Percentiles rank a stretch among this genome's conserved stretches.
Evolutionary conservation across 306 rosid genomes (phyloP).

Genomic region (Cucumis hystrix): DNA sequence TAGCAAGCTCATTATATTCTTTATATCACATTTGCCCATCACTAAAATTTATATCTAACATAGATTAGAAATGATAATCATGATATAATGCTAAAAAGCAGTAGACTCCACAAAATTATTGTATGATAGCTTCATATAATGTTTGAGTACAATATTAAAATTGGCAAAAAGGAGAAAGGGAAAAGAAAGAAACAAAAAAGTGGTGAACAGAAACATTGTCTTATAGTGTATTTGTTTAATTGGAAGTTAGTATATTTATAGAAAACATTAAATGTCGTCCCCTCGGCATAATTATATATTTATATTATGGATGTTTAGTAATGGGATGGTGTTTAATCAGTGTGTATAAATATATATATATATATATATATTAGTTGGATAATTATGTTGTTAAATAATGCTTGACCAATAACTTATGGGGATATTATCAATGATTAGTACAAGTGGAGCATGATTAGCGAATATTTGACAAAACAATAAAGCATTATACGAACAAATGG

Average conservation of each 20-base stretch:
- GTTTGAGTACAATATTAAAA: too few relatives aligned
- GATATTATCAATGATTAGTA: neutral
- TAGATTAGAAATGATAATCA: too few relatives aligned
- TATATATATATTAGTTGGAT: neutral
- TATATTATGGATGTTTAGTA: neutral
- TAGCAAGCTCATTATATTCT: too few relatives aligned
- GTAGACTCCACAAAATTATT: too few relatives aligned
- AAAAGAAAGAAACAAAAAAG: too few relatives aligned
- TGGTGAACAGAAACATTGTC: neutral
- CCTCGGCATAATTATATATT: neutral
- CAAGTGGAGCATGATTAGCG: neutral
- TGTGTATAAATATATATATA: neutral
- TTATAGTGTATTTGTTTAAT: neutral
- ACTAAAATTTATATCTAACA: too few relatives aligned
- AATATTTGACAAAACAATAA: neutral
- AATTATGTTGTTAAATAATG: neutral
- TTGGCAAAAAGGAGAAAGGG: too few relatives aligned
- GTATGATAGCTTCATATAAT: too few relatives aligned
- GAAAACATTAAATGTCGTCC: neutral
- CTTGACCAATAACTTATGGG: neutral
- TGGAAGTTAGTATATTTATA: neutral
- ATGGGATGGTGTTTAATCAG: too few relatives aligned
- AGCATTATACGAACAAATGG: neutral
- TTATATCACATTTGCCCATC: too few relatives aligned
- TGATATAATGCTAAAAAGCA: too few relatives aligned